Evolutionary conservation across 371 early-diverging fungal species (phyloP).

Genomic region (Saksenaea oblongispora): DNA sequence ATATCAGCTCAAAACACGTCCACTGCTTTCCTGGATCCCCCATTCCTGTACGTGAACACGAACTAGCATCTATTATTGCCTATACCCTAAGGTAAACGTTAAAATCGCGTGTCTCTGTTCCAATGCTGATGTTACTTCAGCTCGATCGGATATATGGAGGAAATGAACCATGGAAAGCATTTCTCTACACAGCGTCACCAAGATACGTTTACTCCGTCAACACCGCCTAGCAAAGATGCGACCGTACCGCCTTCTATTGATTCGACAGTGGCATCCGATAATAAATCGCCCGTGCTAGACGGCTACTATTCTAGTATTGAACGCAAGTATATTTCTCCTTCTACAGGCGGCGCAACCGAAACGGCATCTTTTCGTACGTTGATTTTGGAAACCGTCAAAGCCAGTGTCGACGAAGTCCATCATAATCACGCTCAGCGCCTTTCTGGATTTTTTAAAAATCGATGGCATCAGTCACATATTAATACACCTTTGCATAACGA

Average conservation of each 20-base stretch:
- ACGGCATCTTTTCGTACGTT: constrained; percentile 42
- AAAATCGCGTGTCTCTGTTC: not conserved
- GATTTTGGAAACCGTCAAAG: constrained; percentile 35
- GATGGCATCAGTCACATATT: not conserved
- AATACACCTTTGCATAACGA: constrained; percentile 3
- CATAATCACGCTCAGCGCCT: constrained; percentile 17
- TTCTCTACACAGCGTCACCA: not conserved
- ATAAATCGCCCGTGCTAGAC: constrained; percentile 18
- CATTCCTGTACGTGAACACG: constrained; percentile 87
- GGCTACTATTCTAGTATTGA: constrained; percentile 37
- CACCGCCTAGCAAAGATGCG: not conserved
- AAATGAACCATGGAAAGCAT: constrained; percentile 6
- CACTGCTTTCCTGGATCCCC: constrained; percentile 84
- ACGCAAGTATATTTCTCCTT: constrained; percentile 36
- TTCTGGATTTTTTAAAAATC: constrained; percentile 1
- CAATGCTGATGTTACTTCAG: not conserved
- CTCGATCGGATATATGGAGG: constrained; percentile 16
- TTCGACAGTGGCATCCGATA: not conserved
- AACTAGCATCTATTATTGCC: constrained; percentile 91
- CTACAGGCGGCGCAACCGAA: constrained; percentile 31
- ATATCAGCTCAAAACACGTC: constrained; percentile 34
- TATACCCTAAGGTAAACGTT: constrained; percentile 68
- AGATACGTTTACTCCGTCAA: not conserved
- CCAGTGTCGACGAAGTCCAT: constrained; percentile 30
- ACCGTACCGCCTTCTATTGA: not conserved